Percentiles rank a stretch among this genome's conserved stretches.
Conservation (phyloP, 148 eudicot genomes). For the Nepenthes mirabilis region DNA sequence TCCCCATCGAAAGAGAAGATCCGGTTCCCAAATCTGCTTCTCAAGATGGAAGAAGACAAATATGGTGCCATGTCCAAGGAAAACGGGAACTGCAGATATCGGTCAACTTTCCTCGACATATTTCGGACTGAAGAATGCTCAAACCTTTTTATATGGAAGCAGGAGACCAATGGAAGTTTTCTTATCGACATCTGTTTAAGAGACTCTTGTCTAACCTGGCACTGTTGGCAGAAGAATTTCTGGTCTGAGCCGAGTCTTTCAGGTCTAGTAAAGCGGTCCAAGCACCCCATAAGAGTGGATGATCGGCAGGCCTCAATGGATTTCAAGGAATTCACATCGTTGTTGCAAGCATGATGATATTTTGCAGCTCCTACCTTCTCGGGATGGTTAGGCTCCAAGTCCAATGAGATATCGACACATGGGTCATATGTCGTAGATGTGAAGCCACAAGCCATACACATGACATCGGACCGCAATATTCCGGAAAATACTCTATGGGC, state of each 20-base stretch:
- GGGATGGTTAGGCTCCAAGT: slow-evolving; percentile 41
- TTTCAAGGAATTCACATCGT: slow-evolving; percentile 21
- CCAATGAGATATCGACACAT: slow-evolving; percentile 65
- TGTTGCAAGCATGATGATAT: slow-evolving; percentile 29
- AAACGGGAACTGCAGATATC: slow-evolving; percentile 67
- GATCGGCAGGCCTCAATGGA: slow-evolving; percentile 14
- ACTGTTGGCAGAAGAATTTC: slow-evolving; percentile 68
- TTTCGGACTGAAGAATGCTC: slow-evolving; percentile 50
- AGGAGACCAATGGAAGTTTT: slow-evolving; percentile 69
- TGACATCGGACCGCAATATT: slow-evolving; percentile 62
- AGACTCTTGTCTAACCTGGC: slow-evolving; percentile 67
- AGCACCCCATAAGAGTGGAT: slow-evolving; percentile 49
- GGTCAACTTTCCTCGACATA: slow-evolving; percentile 58
- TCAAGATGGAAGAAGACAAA: slow-evolving; percentile 60
- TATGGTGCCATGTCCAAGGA: slow-evolving; percentile 72
- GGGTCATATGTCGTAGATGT: slow-evolving; percentile 81
- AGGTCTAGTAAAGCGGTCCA: slow-evolving; percentile 64
- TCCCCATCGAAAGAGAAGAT: slow-evolving; percentile 43
- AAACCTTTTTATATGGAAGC: slow-evolving; percentile 74
- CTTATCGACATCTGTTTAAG: slow-evolving; percentile 75
- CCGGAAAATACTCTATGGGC: slow-evolving; percentile 81
- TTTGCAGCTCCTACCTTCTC: slow-evolving; percentile 25
- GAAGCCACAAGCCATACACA: slow-evolving; percentile 77
- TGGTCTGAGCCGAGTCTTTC: slow-evolving; percentile 73
- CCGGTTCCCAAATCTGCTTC: slow-evolving; percentile 59